Evolutionary conservation across 768 basidiomycete genomes (phyloP).

Genomic region (Tulasnella sp.): DNA sequence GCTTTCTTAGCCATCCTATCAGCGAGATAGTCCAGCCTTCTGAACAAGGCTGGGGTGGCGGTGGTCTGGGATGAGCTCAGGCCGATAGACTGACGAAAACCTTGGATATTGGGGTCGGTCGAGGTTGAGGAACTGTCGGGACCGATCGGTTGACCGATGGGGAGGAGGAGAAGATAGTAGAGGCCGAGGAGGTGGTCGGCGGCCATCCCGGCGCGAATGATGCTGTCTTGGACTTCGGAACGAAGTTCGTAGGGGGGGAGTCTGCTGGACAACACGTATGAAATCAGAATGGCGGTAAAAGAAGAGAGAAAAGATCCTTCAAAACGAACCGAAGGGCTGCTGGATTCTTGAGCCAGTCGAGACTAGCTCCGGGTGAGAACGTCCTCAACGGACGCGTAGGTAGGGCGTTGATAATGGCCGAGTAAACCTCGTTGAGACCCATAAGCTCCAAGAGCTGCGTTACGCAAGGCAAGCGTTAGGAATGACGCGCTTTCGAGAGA

Average conservation of each 20-base stretch:
- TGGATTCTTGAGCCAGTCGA: not conserved
- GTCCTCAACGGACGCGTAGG: not conserved
- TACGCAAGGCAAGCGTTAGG: not conserved
- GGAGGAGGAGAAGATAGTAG: not conserved
- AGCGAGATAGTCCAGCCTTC: too few species aligned
- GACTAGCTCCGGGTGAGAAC: not conserved
- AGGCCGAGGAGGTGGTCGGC: not conserved
- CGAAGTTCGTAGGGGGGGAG: too few species aligned
- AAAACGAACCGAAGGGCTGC: not conserved
- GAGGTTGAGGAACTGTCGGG: too few species aligned
- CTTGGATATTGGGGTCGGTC: too few species aligned
- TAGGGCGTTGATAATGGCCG: not conserved
- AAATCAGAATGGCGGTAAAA: not conserved
- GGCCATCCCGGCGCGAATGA: not conserved
- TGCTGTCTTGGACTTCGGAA: not conserved
- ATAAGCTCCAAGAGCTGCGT: not conserved
- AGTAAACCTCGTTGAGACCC: not conserved
- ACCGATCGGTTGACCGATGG: not conserved
- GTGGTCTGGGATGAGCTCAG: too few species aligned
- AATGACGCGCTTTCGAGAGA: not conserved
- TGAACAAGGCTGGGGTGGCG: too few species aligned
- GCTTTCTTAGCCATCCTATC: too few species aligned
- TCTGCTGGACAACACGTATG: too few species aligned
- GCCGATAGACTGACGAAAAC: too few species aligned
- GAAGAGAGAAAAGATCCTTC: not conserved